Evolutionary conservation across 345 rosid genomes (phyloP), one percentile per base, ranked within the genome.

Genomic region (Ailanthus altissimus): DNA sequence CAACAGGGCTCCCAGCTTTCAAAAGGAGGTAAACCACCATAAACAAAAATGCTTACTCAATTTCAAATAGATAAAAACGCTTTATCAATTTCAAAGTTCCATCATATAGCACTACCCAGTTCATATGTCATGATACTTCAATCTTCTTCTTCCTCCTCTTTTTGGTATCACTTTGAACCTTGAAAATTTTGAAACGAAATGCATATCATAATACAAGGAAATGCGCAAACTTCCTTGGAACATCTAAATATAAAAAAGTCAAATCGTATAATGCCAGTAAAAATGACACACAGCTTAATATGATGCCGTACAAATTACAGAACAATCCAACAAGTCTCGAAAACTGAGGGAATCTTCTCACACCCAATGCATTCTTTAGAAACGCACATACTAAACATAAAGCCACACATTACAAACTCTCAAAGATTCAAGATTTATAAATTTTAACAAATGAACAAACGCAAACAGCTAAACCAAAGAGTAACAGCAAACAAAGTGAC

Each of bases 401-500:
- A 47, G 25, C 18, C 45, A 9, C 38, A 9, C 42, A 72, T 23
- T 25, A 72, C 53, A 63, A 38, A 63, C 65, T 40, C 23, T 8
- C 16, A 32, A 72, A 14, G 46, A 56, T n/a, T 57, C 21, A 42
- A 6, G 56, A 38, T 72, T 71, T 21, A 38, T 5, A 16, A 49
- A 23, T 9, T 13, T 2, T 32, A 3, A 61, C 66, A 75, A 60
- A 26, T 16, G 43, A 3, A 75, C 13, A 20, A n/a, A 43, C 18
- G 16, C n/a, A n/a, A 75, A 68, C 38, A 73, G 26, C 72, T 46
- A 49, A 73, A 63, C 14, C 45, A 18, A 36, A 8, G 4, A 14
- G 47, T 6, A 18, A 54, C 36, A 14, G 12, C 68, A 75, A 71
- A 56, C 43, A 56, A 56, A 75, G 20, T 67, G 42, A 45, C 42